A percentile compares a stretch with the other conserved stretches of the same genome.
phyloP scores from a whole-genome alignment of 768 basidiomycete genomes.

The Leccinum rimulosum region DNA sequence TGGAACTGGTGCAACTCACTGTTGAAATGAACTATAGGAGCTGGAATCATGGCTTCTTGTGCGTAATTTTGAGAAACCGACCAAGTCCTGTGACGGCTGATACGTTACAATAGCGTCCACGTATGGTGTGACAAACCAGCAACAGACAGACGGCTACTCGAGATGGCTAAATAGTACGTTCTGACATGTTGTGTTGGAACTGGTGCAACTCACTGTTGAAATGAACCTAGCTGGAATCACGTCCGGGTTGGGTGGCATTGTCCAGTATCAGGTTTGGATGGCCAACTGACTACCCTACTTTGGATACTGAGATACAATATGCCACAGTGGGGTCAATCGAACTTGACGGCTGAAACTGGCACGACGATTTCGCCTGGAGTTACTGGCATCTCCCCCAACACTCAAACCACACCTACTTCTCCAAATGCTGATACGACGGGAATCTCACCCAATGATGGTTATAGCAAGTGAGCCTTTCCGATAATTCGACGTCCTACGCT shows the following conservation, averaged over 20 bases:
- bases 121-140: constrained; percentile 50
- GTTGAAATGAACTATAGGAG: constrained; percentile 22
- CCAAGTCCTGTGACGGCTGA: not conserved
- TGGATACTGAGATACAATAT: constrained; percentile 12
- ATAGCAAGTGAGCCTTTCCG: constrained; percentile 35
- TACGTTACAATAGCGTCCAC: constrained; percentile 15
- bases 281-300: not conserved
- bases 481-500: not conserved
- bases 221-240: constrained; percentile 37
- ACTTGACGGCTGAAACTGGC: constrained; percentile 45
- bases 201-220: constrained; percentile 3
- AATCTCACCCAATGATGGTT: constrained; percentile 66
- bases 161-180: constrained; percentile 52
- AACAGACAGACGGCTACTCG: constrained; percentile 52
- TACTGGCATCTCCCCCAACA: constrained; percentile 28
- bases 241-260: constrained; percentile 31
- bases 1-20: constrained; percentile 3
- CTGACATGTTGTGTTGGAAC: not conserved
- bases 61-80: constrained; percentile 8
- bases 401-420: constrained; percentile 33
- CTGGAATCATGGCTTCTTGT: constrained; percentile 34
- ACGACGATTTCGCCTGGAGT: constrained; percentile 39
- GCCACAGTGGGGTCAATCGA: constrained; percentile 53
- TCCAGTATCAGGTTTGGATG: constrained; percentile 31
- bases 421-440: constrained; percentile 38